Percentiles rank a stretch among this genome's conserved stretches.
These are phyloP conservation scores for Naegleria lovaniensis DNA, from an alignment of 208 protist species.

Conservation along the genomic window DNA sequence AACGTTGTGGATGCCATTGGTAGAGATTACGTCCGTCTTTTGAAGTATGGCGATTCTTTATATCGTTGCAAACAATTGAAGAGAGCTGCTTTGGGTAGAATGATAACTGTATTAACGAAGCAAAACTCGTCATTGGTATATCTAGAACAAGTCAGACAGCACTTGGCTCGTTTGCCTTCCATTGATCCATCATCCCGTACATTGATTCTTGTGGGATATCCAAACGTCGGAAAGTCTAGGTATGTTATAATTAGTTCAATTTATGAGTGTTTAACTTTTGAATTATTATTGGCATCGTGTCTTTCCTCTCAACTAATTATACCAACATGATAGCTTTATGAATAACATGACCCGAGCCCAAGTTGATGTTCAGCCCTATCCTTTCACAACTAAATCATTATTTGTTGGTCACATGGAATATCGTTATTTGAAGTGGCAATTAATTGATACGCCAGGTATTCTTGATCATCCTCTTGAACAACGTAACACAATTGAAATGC, in stretches of 20 bases:
- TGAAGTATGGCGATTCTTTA: slow-evolving; percentile 99
- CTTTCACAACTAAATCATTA: slow-evolving; percentile 99
- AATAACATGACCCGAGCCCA: slow-evolving; percentile 99
- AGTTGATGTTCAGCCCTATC: slow-evolving; percentile 99
- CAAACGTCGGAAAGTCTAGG: slow-evolving; percentile 98
- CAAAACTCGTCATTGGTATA: slow-evolving; percentile 88
- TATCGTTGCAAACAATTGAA: slow-evolving; percentile 99
- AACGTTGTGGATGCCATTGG: slow-evolving; percentile 95
- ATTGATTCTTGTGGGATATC: slow-evolving; percentile 95
- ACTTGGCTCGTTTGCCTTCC: slow-evolving; percentile 96
- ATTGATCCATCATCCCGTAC: slow-evolving; percentile 99
- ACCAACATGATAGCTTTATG: slow-evolving; percentile 99
- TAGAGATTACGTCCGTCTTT: slow-evolving; percentile 93
- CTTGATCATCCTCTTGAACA: slow-evolving; percentile 99
- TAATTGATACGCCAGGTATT: slow-evolving; percentile 99
- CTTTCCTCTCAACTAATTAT: too few species aligned
- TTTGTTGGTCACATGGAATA: slow-evolving; percentile 99
- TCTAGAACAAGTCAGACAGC: slow-evolving; percentile 99
- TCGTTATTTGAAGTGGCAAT: slow-evolving; percentile 97
- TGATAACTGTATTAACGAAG: slow-evolving; percentile 96
- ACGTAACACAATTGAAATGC: slow-evolving; percentile 99
- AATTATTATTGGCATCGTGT: too few species aligned
- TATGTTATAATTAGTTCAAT: too few species aligned
- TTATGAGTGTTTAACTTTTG: too few species aligned
- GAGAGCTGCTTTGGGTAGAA: slow-evolving; percentile 96